A percentile compares a stretch with the other conserved stretches of the same genome.
Conservation (phyloP, 2,329 filamentous ascomycete genomes). For the Phaeoacremonium minimum region DNA sequence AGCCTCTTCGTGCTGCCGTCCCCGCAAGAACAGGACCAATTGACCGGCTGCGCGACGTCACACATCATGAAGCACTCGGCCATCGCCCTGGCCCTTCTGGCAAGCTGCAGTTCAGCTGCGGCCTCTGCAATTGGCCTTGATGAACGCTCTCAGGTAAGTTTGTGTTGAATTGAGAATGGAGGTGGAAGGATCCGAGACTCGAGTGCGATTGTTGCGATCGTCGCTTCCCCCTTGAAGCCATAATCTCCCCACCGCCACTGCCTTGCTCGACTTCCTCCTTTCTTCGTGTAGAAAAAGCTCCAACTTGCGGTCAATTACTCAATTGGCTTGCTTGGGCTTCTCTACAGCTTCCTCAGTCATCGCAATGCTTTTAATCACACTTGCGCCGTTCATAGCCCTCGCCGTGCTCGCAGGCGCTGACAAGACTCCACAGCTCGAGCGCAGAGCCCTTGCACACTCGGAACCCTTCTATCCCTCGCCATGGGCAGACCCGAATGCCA, state of each 20-base stretch:
- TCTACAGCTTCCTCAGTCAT: no score
- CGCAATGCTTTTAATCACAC: no score
- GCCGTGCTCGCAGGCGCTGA: conserved; percentile 8
- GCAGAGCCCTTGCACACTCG: conserved; percentile 30
- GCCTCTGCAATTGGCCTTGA: conserved; percentile 10
- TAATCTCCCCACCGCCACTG: not conserved
- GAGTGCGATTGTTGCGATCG: not conserved
- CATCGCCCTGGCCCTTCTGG: conserved; percentile 15
- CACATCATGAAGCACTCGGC: conserved; percentile 16
- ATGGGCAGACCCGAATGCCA: conserved; percentile 72
- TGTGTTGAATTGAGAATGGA: no score
- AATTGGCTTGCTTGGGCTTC: no score
- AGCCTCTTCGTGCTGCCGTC: not conserved
- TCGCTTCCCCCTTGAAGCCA: not conserved
- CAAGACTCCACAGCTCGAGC: conserved; percentile 15
- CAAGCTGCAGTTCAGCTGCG: conserved; percentile 13
- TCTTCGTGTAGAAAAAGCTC: no score
- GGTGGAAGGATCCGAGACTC: not conserved
- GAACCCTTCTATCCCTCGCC: conserved; percentile 77
- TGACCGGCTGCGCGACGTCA: not conserved
- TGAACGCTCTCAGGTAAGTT: conserved; percentile 11
- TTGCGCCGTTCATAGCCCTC: no score
- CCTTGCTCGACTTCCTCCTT: not conserved
- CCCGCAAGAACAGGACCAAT: not conserved
- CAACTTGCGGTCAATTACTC: no score